Conservation (phyloP, 202 grass and related monocot species). For the Panicum hallii region DNA sequence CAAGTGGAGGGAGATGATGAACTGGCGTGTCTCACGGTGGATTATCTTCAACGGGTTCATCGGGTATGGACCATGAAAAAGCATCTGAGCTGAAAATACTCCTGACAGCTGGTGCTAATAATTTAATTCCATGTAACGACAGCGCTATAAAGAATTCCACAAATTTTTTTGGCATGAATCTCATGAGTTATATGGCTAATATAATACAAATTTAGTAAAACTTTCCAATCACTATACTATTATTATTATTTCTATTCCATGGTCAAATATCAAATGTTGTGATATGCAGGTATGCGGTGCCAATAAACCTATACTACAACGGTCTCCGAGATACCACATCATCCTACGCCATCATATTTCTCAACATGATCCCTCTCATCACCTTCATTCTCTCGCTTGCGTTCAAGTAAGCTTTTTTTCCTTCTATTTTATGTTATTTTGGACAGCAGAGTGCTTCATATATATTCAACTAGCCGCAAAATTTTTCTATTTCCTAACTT, state of each 20-base stretch:
- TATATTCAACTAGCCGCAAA: too few species aligned
- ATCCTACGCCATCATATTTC: conserved; percentile 19
- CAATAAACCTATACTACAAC: conserved; percentile 13
- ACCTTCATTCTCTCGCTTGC: conserved; percentile 13
- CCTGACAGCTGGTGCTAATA: too few species aligned
- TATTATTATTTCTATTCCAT: too few species aligned
- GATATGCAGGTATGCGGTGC: conserved; percentile 7
- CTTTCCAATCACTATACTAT: too few species aligned
- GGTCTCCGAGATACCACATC: conserved; percentile 12
- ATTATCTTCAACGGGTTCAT: background rate
- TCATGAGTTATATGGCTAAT: too few species aligned
- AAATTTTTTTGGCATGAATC: too few species aligned
- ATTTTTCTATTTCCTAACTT: too few species aligned
- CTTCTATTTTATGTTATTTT: background rate
- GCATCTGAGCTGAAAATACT: too few species aligned
- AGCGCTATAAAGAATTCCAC: too few species aligned
- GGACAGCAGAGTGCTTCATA: too few species aligned
- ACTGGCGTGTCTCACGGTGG: background rate
- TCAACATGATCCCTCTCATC: conserved; percentile 25
- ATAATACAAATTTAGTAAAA: too few species aligned
- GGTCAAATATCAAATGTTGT: background rate
- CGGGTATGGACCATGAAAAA: background rate
- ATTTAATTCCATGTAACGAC: too few species aligned
- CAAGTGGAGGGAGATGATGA: conserved; percentile 3
- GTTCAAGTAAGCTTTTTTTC: background rate